Base-by-base conservation (phyloP, 2,329 filamentous ascomycete species). In the Ambrosiella cleistominuta region DNA sequence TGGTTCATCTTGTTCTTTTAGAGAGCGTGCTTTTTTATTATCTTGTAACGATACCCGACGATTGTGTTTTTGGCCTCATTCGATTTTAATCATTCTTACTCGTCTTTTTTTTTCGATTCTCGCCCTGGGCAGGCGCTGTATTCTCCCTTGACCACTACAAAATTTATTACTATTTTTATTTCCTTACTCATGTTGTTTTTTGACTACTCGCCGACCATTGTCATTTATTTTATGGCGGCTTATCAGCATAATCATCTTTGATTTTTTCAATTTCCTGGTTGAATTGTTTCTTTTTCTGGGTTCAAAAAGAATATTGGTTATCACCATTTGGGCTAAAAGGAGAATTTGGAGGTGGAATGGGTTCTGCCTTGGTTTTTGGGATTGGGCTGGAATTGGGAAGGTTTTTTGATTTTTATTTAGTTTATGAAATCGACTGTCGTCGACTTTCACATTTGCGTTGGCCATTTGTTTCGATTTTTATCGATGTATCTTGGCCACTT, bases 61-160 rank as follows among this genome's bases (percentile, higher is more conserved):
- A 50, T 35, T 17, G 35, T 57, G 39, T 56, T 8, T 60, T 60
- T 36, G 13, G 27, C 38, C 45, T 19, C 37, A 40, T 60, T 44
- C 50, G 12, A 44, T 40, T 54, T 55, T 45, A 17, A 49, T 27
- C 38, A 50, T 52, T 17, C 39, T 51, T 56, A 36, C 45, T 55
- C 44, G 13, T 27, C 51, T 40, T n/a, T 45, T 58, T 42, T 35
- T 15, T 57, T 58, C 56, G 35, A 36, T 53, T 58, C 56, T 53
- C 13, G 49, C 49, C 45, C 42, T 58, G 56, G 45, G 47, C 37
- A 53, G 45, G 45, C 36, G 50, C 35, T 45, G 39, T 54, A 52
- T 58, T 40, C 40, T 38, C 40, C 50, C 11, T 49, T 17, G n/a
- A 57, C n/a, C 19, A 44, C 19, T 56, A 35, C 40, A 39, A n/a